phyloP scores from a whole-genome alignment of 805 yeast species.

The Zygosaccharomyces bisporus region DNA sequence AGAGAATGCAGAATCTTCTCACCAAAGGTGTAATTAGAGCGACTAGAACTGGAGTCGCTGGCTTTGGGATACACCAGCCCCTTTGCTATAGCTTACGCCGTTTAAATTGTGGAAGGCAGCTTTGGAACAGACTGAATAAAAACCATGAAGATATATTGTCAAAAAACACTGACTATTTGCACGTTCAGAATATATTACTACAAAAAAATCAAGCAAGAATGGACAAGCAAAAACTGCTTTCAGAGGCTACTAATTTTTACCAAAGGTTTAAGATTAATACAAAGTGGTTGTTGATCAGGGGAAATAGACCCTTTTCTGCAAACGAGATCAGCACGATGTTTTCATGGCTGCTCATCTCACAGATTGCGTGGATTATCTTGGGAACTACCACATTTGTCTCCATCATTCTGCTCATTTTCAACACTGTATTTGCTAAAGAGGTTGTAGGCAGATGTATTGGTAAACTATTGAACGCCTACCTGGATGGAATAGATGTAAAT shows the following conservation, averaged over 20 bases:
- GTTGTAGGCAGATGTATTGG: slow-evolving; percentile 79
- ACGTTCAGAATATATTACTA: slow-evolving; percentile 21
- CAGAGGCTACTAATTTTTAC: slow-evolving; percentile 41
- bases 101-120: slow-evolving; percentile 4
- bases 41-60: not conserved
- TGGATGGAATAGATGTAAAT: slow-evolving; percentile 72
- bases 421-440: slow-evolving; percentile 85
- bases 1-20: slow-evolving; percentile 1
- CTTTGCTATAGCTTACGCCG: not conserved
- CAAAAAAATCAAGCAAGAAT: slow-evolving; percentile 24
- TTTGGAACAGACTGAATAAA: slow-evolving; percentile 2
- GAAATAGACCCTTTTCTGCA: slow-evolving; percentile 78
- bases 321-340: slow-evolving; percentile 86
- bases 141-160: slow-evolving; percentile 18
- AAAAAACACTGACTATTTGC: slow-evolving; percentile 25
- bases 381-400: slow-evolving; percentile 93
- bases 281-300: slow-evolving; percentile 74
- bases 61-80: not conserved
- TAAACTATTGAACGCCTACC: slow-evolving; percentile 61
- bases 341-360: slow-evolving; percentile 87
- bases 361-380: slow-evolving; percentile 67
- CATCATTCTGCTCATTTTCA: slow-evolving; percentile 64
- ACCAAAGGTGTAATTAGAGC: slow-evolving; percentile 1
- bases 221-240: slow-evolving; percentile 39
- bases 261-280: slow-evolving; percentile 50